Evolutionary conservation across 139 green algal genomes (phyloP), one percentile per base, ranked within the genome.

Genomic region (Mesotaenium endlicherianum): DNA sequence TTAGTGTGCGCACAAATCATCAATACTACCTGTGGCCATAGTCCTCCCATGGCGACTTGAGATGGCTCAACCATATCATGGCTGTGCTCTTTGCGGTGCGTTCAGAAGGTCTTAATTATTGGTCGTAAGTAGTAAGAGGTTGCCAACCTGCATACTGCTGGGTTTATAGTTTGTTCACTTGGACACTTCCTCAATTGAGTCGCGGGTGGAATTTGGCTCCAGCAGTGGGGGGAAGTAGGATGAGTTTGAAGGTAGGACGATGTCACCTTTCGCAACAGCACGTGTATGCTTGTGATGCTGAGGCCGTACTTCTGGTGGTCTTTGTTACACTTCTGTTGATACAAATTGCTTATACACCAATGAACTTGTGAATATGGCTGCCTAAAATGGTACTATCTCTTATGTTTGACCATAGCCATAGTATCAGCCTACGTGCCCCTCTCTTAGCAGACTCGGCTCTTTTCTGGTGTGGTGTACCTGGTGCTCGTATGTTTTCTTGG

Each of bases 401-500:
- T 26, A 20, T n/a, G 11, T 14, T 43, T 14, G 8, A 26, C 64
- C 8, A 8, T 31, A 8, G 8, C 14, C 36, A 43, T 74, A 41
- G 53, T 34, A 64, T 20, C 53, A 34, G 20, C 53, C 20, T 64
- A 64, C 26, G 26, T 64, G 53, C 26, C 26, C 53, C 26, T 64
- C 53, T 64, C 26, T 64, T 64, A 34, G 53, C 20, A 64, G 53
- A 34, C 26, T 26, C 26, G 20, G 20, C 26, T 20, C 26, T 34
- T 45, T 14, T 80, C 14, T 74, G 11, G 8, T 78, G 8, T 80
- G 11, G 6, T 11, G 14, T 11, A 6, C 34, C 14, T 14, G 14
- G 3, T 39, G 3, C 30, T 72, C 88, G 30, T 80, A 3, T 17
- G n/a, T 80, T 38, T 82, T 83, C 34, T 82, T 76, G 3, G 39